phyloP scores from a whole-genome alignment of 352 stramenopile species.

The Globisporangium spiculum region DNA sequence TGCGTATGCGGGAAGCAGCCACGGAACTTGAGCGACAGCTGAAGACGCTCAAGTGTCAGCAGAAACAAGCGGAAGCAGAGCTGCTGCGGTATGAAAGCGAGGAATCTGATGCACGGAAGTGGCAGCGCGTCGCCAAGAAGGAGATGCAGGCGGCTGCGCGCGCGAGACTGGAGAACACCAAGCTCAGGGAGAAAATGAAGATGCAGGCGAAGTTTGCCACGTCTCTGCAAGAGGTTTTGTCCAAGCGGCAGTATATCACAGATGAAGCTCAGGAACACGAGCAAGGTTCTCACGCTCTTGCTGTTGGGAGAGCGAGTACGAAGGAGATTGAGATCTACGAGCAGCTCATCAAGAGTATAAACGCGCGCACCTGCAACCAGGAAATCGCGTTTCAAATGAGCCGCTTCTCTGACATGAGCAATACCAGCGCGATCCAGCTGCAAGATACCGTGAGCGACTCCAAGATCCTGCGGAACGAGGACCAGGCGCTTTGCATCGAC shows the following conservation, averaged over 20 bases:
- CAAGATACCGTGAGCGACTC: slow-evolving; percentile 18
- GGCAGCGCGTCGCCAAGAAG: slow-evolving; percentile 36
- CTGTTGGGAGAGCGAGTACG: neutral
- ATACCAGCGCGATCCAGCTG: slow-evolving; percentile 6
- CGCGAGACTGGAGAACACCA: slow-evolving; percentile 42
- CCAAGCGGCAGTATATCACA: slow-evolving; percentile 25
- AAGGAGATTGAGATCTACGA: slow-evolving; percentile 27
- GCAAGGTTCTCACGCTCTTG: neutral
- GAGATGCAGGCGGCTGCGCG: slow-evolving; percentile 34
- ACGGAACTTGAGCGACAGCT: slow-evolving; percentile 5
- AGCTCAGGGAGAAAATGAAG: slow-evolving; percentile 40
- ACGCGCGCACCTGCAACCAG: slow-evolving; percentile 19
- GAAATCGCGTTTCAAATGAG: slow-evolving; percentile 18
- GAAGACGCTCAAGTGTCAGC: neutral
- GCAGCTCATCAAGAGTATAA: slow-evolving; percentile 20
- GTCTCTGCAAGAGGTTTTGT: slow-evolving; percentile 37
- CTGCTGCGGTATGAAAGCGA: neutral
- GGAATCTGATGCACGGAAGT: slow-evolving; percentile 5
- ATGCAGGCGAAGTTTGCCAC: slow-evolving; percentile 34
- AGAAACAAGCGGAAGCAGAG: neutral
- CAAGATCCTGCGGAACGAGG: slow-evolving; percentile 34
- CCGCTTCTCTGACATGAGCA: slow-evolving; percentile 21
- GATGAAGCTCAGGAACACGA: slow-evolving; percentile 15
- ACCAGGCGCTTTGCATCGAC: slow-evolving; percentile 36
- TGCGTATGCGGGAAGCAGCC: neutral